Base-by-base conservation (phyloP, 1,284 basidiomycete genomes). In the Fistulinella staudtii region DNA sequence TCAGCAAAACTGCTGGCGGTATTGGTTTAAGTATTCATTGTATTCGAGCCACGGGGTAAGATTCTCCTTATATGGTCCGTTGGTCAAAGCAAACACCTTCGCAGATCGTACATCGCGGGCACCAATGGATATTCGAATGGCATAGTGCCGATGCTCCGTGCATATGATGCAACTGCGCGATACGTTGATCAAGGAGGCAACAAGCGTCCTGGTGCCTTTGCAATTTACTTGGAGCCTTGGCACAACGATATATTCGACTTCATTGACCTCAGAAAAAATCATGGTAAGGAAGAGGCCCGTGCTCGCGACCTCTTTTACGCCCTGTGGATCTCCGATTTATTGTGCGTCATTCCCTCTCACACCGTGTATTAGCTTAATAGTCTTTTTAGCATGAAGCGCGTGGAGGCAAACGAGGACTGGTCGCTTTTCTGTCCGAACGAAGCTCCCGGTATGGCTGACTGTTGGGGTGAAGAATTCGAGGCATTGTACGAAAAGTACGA, bases 111-210 rank as follows among this genome's bases (percentile, higher is more conserved):
- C 65, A 94, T 94, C 51, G 89, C 91, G 7, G 92, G 94, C 28
- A 98, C 94, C 40, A 97, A 97, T 68, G 95, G 96, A 5, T 94
- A 95, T 69, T 97, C 93, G 9, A 99, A 99, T 62, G 96, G 96
- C 53, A 98, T 99, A 60, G 92, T 99, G 1, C 96, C 96, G 27
- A 99, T 99, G 96, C 85, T 99, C 39, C 90, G 96, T 49, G 95
- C 93, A 0, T 99, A 88, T 68, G 96, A 99, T 64, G 94, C 96
- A 11, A 99, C 96, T 6, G 96, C 96, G 24, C 91, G 96, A 42
- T 99, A 99, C 65, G 96, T 99, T 51, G 96, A 99, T 69, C 96
- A 99, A 67, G 95, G 96, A 52, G 96, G 96, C 39, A 99, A 99
- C 80, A 99, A 99, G 76, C 89, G 96, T 35, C 96, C 96, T 3